phyloP scores from a whole-genome alignment of 2,329 filamentous ascomycete genomes.

The Chalaropsis ovoidea region DNA sequence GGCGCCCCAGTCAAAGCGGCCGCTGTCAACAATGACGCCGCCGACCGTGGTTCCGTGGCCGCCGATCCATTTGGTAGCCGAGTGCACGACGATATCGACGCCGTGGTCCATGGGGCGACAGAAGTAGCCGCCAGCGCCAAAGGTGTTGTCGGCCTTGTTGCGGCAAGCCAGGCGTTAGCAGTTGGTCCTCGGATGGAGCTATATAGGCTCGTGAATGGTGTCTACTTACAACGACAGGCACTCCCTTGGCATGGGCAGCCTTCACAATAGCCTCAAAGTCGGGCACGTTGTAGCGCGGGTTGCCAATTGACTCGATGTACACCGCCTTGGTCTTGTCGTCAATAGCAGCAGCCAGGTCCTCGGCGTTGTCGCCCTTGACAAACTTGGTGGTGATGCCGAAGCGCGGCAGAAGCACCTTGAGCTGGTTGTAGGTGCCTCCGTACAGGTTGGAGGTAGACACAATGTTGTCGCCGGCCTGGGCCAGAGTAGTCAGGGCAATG shows the following conservation, averaged over 20 bases:
- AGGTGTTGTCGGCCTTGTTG: conserved; percentile 76
- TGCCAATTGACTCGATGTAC: conserved; percentile 86
- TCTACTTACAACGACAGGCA: conserved; percentile 51
- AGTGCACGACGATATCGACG: conserved; percentile 89
- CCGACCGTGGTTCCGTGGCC: conserved; percentile 89
- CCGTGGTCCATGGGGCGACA: conserved; percentile 78
- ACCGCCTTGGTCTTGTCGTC: conserved; percentile 90
- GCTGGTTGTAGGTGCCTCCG: conserved; percentile 93
- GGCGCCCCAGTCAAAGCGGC: conserved; percentile 90
- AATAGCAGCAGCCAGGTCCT: conserved; percentile 70
- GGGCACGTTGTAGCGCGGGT: conserved; percentile 85
- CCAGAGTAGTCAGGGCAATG: conserved; percentile 76
- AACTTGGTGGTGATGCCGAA: conserved; percentile 84
- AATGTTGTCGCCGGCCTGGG: conserved; percentile 83
- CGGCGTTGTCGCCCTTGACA: conserved; percentile 65
- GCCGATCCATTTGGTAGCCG: conserved; percentile 93
- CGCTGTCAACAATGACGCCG: conserved; percentile 75
- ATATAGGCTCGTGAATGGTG: background rate
- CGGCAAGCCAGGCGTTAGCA: conserved; percentile 5
- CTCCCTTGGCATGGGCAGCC: conserved; percentile 59
- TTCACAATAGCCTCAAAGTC: conserved; percentile 81
- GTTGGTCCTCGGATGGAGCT: background rate
- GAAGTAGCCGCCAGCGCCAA: conserved; percentile 86
- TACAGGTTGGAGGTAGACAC: conserved; percentile 84
- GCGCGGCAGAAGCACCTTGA: conserved; percentile 83